Evolutionary conservation across 1,284 basidiomycete genomes (phyloP), one percentile per base, ranked within the genome.

Genomic region (Inonotus hispidus): DNA sequence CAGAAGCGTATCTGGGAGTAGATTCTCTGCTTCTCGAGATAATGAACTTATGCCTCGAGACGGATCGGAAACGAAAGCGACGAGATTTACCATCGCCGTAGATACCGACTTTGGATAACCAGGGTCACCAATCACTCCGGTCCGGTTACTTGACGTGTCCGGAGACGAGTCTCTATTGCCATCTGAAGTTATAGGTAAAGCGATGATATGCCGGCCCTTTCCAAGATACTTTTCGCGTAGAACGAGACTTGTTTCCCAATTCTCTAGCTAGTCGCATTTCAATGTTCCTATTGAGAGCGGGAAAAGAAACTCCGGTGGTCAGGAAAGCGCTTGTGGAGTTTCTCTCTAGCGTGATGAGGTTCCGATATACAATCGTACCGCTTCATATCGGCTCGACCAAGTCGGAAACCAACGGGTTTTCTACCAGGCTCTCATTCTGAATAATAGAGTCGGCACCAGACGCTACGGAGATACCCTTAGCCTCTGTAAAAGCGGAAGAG

Each of bases 71-170:
- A n/a, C n/a, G n/a, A n/a, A n/a, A n/a, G n/a, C n/a, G n/a, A n/a
- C n/a, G n/a, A 68, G 63, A 60, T 70, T 69, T n/a, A 70, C 56
- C 49, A 63, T 57, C 8, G 64, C 29, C 63, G 65, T 56, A 65
- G 64, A 1, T 8, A 29, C 50, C 35, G 47, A 21, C 7, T 45
- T 37, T 25, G 41, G 25, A 27, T 23, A 19, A 27, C 8, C 32
- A 3, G 32, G 32, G 32, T 8, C 8, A 3, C 32, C 32, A 32
- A 8, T 8, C 8, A 32, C 4, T 32, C 32, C 32, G 32, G 3
- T 32, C 8, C 4, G 8, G 32, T 32, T 32, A 32, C 32, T 32
- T 32, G 32, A 32, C 4, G 32, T 32, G 32, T 32, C 32, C 32
- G 32, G 8, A 32, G 32, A 4, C 8, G 32, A 32, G 32, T 32